Conservation (phyloP, 768 basidiomycete genomes). For the Lentinula lateritia region DNA sequence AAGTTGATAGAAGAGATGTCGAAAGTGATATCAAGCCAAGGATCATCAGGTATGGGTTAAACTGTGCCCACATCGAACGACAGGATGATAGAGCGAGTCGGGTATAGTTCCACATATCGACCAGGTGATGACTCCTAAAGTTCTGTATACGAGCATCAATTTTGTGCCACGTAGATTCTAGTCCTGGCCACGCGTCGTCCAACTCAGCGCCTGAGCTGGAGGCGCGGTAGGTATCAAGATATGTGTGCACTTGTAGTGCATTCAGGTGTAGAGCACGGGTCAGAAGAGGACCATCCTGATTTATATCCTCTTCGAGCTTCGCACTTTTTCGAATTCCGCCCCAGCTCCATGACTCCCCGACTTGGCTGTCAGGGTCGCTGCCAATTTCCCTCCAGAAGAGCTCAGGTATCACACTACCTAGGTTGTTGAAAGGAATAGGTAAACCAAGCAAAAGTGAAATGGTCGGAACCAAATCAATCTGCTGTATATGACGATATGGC, state of each 20-base stretch:
- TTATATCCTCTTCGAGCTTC: constrained; percentile 15
- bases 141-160: constrained; percentile 17
- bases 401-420: constrained; percentile 89
- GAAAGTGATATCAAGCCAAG: constrained; percentile 64
- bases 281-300: constrained; percentile 29
- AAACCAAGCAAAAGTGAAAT: constrained; percentile 86
- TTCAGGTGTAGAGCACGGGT: constrained; percentile 64
- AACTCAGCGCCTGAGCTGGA: constrained; percentile 72
- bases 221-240: constrained; percentile 71
- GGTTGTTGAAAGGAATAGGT: constrained; percentile 93
- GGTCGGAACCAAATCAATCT: constrained; percentile 90
- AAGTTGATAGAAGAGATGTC: constrained; percentile 47
- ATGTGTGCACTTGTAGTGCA: constrained; percentile 66
- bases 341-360: not conserved
- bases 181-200: constrained; percentile 50
- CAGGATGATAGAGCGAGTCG: constrained; percentile 63
- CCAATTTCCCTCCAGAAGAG: constrained; percentile 54
- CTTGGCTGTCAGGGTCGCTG: not conserved
- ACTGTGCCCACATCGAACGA: constrained; percentile 91
- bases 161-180: constrained; percentile 41
- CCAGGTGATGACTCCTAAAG: constrained; percentile 17
- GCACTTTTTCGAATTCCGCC: not conserved
- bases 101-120: constrained; percentile 47
- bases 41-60: constrained; percentile 74
- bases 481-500: constrained; percentile 68